phyloP scores from a whole-genome alignment of 768 basidiomycete species.

The Hygrocybe coccinea region DNA sequence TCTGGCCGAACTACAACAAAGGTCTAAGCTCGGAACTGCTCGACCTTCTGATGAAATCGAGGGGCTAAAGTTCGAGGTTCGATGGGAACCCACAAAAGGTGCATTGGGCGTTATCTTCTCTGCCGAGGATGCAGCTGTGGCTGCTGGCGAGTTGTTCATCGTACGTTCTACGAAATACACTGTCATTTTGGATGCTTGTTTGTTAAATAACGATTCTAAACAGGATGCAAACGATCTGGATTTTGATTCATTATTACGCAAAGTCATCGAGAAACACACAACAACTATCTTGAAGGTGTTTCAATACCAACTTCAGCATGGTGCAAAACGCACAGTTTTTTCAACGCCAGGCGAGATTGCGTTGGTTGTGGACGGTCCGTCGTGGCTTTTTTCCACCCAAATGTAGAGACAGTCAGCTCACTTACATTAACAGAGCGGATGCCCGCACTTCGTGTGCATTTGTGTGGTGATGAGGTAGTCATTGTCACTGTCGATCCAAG shows the following conservation, averaged over 20 bases:
- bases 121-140: conserved; percentile 41
- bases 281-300: conserved; percentile 55
- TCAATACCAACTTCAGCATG: conserved; percentile 49
- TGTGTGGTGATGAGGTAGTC: conserved; percentile 74
- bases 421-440: conserved; percentile 40
- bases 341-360: conserved; percentile 55
- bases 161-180: conserved; percentile 42
- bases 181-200: neutral
- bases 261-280: conserved; percentile 62
- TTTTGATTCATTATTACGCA: conserved; percentile 63
- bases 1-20: conserved; percentile 58
- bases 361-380: conserved; percentile 52
- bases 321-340: conserved; percentile 52
- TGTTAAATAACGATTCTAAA: neutral
- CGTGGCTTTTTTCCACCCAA: conserved; percentile 4
- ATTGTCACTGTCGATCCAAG: conserved; percentile 73
- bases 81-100: conserved; percentile 70
- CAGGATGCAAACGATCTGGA: conserved; percentile 68
- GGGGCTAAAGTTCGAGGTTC: conserved; percentile 58
- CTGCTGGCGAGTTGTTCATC: conserved; percentile 43
- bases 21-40: conserved; percentile 50
- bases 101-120: conserved; percentile 60
- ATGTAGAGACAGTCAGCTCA: neutral
- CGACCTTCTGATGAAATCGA: conserved; percentile 75
- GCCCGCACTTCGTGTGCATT: conserved; percentile 58